Evolutionary conservation across 352 stramenopile genomes (phyloP).

Genomic region (Plasmopara muralis): DNA sequence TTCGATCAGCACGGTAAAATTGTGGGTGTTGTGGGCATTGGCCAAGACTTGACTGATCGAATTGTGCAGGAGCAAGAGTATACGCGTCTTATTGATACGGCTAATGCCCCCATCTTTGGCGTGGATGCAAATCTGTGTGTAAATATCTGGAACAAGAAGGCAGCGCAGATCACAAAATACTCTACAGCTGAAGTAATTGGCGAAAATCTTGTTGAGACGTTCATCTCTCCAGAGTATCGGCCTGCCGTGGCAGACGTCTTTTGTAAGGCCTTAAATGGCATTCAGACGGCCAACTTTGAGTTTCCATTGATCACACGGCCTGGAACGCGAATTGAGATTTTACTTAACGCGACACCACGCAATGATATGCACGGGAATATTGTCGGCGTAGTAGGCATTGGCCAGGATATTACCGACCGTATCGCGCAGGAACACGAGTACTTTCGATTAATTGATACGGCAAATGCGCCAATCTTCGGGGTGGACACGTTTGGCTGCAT

Average conservation of each 20-base stretch:
- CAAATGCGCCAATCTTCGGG: constrained; percentile 70
- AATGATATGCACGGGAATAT: constrained; percentile 69
- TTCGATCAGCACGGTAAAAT: constrained; percentile 70
- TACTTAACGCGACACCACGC: constrained; percentile 67
- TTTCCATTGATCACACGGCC: constrained; percentile 75
- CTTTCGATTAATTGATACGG: constrained; percentile 67
- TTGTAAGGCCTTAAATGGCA: constrained; percentile 54
- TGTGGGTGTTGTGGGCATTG: constrained; percentile 81
- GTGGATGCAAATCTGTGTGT: constrained; percentile 84
- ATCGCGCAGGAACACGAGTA: constrained; percentile 78
- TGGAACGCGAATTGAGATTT: constrained; percentile 65
- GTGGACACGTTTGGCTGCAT: constrained; percentile 67
- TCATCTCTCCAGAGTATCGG: constrained; percentile 72
- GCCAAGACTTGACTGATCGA: constrained; percentile 79
- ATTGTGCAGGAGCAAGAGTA: constrained; percentile 87
- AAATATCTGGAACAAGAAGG: constrained; percentile 92
- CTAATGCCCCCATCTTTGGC: constrained; percentile 88
- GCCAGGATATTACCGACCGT: constrained; percentile 75
- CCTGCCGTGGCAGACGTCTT: constrained; percentile 66
- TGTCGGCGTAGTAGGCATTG: constrained; percentile 83
- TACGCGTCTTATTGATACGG: constrained; percentile 85
- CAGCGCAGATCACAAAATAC: constrained; percentile 83
- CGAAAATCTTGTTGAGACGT: constrained; percentile 77
- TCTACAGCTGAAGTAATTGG: constrained; percentile 70
- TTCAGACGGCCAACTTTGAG: constrained; percentile 84